These are phyloP conservation scores for Vaccinium macrocarpon DNA, from an alignment of 148 eudicot species.

Conservation along the genomic window DNA sequence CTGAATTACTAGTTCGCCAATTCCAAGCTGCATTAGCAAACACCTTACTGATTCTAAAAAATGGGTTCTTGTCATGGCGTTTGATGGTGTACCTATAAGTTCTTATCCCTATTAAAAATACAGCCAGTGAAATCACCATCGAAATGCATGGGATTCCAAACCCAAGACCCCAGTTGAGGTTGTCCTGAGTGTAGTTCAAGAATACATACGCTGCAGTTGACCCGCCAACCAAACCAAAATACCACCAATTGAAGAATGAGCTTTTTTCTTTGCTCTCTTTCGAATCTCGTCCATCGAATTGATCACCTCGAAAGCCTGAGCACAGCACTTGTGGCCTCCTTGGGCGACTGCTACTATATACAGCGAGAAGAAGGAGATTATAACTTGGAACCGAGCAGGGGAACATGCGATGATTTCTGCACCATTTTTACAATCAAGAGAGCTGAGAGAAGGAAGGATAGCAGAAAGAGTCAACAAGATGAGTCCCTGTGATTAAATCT, in stretches of 20 bases:
- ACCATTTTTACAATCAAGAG: slow-evolving; percentile 21
- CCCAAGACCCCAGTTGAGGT: slow-evolving; percentile 76
- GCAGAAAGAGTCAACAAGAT: slow-evolving; percentile 58
- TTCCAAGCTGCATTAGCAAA: slow-evolving; percentile 57
- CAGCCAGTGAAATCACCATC: slow-evolving; percentile 51
- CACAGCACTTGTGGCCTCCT: slow-evolving; percentile 81
- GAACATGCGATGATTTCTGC: slow-evolving; percentile 22
- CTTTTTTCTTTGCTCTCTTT: slow-evolving; percentile 71
- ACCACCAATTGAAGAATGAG: slow-evolving; percentile 98
- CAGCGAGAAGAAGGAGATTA: slow-evolving; percentile 47
- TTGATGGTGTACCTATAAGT: slow-evolving; percentile 53
- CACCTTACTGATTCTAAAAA: slow-evolving; percentile 55
- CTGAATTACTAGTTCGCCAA: slow-evolving; percentile 35
- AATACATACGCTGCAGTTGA: slow-evolving; percentile 28
- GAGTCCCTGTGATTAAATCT: slow-evolving; percentile 46
- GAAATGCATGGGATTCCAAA: slow-evolving; percentile 80
- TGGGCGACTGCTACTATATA: slow-evolving; percentile 70
- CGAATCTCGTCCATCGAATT: slow-evolving; percentile 65
- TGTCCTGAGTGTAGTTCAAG: slow-evolving; percentile 69
- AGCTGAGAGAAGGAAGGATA: slow-evolving; percentile 27
- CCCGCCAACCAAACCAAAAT: slow-evolving; percentile 46
- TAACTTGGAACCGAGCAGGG: slow-evolving; percentile 32
- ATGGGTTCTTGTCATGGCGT: slow-evolving; percentile 46
- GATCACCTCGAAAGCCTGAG: slow-evolving; percentile 90
- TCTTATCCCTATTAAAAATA: slow-evolving; percentile 57